Percentiles rank a stretch among this genome's conserved stretches.
Conservation (phyloP, 768 basidiomycete genomes). For the Mycena indigotica region DNA sequence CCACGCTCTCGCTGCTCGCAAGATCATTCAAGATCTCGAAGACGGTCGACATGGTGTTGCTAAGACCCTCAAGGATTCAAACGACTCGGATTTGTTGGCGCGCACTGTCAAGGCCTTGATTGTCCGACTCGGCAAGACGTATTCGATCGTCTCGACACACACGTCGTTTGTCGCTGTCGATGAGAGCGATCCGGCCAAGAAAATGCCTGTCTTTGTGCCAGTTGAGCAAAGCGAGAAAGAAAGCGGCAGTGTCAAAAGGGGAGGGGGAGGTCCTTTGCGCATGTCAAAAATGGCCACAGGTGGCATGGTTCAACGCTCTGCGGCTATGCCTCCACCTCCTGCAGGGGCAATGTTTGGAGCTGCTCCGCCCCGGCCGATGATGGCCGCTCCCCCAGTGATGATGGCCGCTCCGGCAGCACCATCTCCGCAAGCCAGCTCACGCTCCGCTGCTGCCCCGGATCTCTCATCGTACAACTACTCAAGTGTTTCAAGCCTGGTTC, state of each 20-base stretch:
- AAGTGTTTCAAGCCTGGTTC: not conserved
- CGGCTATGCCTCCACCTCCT: not conserved
- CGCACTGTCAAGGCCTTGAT: slow-evolving; percentile 16
- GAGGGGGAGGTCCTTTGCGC: not conserved
- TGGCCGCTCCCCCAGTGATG: not conserved
- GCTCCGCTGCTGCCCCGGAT: not conserved
- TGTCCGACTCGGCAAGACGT: slow-evolving; percentile 19
- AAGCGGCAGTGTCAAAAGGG: not conserved
- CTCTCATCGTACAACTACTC: not conserved
- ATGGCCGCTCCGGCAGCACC: not conserved
- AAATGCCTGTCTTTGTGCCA: not conserved
- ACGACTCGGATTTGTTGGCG: slow-evolving; percentile 11
- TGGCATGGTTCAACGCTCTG: not conserved
- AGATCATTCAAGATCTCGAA: slow-evolving; percentile 23
- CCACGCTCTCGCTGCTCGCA: slow-evolving; percentile 21
- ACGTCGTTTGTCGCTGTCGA: slow-evolving; percentile 23
- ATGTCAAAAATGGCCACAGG: not conserved
- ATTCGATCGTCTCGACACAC: slow-evolving; percentile 14
- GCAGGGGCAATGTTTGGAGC: not conserved
- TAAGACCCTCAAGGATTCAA: not conserved
- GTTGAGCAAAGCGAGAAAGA: not conserved
- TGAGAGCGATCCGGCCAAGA: not conserved
- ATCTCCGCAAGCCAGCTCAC: not conserved
- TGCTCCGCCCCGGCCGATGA: not conserved
- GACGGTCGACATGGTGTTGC: slow-evolving; percentile 15